phyloP scores from a whole-genome alignment of 495 filamentous ascomycete genomes.

The Hypoxylon cercidicola region DNA sequence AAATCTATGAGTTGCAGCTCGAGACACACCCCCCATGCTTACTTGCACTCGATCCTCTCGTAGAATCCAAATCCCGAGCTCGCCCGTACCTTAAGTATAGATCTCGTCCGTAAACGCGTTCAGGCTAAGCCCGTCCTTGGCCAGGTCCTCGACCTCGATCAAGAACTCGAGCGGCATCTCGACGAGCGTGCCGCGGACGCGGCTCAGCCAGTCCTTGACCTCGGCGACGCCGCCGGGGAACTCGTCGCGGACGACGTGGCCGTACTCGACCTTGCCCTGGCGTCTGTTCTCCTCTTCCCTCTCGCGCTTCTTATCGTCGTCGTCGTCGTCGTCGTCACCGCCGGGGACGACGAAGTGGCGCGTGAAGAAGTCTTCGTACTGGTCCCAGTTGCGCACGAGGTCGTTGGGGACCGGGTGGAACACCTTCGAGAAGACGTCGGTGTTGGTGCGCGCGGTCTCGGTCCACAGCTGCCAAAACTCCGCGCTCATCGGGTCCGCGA shows the following conservation, averaged over 20 bases:
- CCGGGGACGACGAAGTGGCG: slow-evolving; percentile 73
- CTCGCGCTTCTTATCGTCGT: slow-evolving; percentile 36
- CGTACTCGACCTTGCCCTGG: slow-evolving; percentile 68
- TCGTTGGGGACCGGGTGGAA: slow-evolving; percentile 93
- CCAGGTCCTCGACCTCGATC: slow-evolving; percentile 83
- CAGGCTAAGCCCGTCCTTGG: slow-evolving; percentile 81
- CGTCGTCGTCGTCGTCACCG: slow-evolving; percentile 45
- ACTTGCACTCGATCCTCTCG: neutral
- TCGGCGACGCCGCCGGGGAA: slow-evolving; percentile 75
- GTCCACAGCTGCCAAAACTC: slow-evolving; percentile 78
- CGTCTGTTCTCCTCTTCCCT: slow-evolving; percentile 30
- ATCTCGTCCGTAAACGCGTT: slow-evolving; percentile 85
- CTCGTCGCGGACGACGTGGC: slow-evolving; percentile 85
- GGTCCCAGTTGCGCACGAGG: slow-evolving; percentile 78
- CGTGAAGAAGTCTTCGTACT: slow-evolving; percentile 84
- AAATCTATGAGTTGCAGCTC: no score
- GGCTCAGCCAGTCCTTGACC: slow-evolving; percentile 82
- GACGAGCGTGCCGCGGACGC: slow-evolving; percentile 81
- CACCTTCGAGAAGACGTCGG: slow-evolving; percentile 81
- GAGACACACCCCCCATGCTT: no score
- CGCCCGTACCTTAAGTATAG: slow-evolving; percentile 69
- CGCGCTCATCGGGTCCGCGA: slow-evolving; percentile 77
- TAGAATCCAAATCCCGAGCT: neutral
- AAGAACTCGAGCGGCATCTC: slow-evolving; percentile 95
- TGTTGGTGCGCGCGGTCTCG: slow-evolving; percentile 78